These are phyloP conservation scores for Effrenium voratum DNA, from an alignment of 73 alveolate species.

Conservation along the genomic window DNA sequence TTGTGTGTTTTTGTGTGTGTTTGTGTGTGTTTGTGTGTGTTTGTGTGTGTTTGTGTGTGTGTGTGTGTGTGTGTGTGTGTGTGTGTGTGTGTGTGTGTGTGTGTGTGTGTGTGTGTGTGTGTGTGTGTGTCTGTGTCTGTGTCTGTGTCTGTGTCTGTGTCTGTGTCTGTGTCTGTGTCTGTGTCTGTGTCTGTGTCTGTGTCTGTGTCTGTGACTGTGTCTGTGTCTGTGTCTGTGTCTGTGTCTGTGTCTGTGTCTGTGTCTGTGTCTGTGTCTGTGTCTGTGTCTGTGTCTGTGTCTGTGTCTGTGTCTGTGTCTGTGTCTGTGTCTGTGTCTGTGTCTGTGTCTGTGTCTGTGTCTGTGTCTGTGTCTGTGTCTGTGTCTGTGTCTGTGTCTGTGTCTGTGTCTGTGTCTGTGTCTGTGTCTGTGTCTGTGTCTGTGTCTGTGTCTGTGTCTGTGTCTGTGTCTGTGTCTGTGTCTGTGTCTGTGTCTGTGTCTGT, in stretches of 20 bases:
- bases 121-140: not conserved
- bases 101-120: constrained; percentile 4
- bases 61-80: no score
- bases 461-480: not conserved
- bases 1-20: no score
- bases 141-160: not conserved
- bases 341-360: not conserved
- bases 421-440: not conserved
- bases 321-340: not conserved
- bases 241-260: not conserved
- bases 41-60: no score
- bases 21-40: no score
- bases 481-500: not conserved
- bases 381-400: not conserved
- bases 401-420: no score
- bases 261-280: not conserved
- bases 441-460: not conserved
- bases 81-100: not conserved
- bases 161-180: not conserved
- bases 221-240: not conserved
- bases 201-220: not conserved
- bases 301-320: not conserved
- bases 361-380: not conserved
- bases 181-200: not conserved
- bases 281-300: not conserved